Evolutionary conservation across 2,329 filamentous ascomycete genomes (phyloP).

Genomic region (Claviceps spartinae): DNA sequence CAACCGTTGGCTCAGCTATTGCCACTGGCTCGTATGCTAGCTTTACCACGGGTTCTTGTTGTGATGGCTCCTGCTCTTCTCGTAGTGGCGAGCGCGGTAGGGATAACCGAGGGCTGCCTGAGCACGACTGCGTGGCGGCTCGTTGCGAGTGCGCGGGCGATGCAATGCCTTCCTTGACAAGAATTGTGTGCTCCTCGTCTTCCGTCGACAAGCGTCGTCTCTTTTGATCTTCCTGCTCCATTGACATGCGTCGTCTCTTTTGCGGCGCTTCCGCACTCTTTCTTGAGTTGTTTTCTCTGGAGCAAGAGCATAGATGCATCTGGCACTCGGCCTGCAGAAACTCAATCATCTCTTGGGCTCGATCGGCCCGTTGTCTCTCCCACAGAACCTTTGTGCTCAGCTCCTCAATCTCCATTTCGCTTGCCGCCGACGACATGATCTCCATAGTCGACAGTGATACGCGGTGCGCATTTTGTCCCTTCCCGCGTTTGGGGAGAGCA

Average conservation of each 20-base stretch:
- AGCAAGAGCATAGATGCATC: conserved; percentile 52
- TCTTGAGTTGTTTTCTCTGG: conserved; percentile 19
- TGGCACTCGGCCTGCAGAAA: conserved; percentile 65
- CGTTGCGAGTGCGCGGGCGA: conserved; percentile 16
- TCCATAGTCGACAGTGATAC: conserved; percentile 34
- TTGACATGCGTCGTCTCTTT: conserved; percentile 9
- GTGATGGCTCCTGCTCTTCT: neutral
- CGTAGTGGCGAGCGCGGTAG: neutral
- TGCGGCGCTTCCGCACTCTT: conserved; percentile 9
- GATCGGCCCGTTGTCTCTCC: conserved; percentile 50
- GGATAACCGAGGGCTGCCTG: neutral
- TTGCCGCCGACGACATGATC: conserved; percentile 40
- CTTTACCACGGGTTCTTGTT: neutral
- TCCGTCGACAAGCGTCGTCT: neutral
- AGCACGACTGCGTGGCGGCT: conserved; percentile 3
- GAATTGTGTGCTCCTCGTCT: conserved; percentile 18
- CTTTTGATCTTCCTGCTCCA: neutral
- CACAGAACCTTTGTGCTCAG: conserved; percentile 38
- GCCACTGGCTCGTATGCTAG: neutral
- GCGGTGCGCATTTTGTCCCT: conserved; percentile 27
- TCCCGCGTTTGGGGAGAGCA: conserved; percentile 11
- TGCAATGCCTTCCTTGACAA: conserved; percentile 16
- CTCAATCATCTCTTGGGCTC: conserved; percentile 59
- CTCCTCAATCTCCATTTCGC: conserved; percentile 46
- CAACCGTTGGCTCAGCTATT: neutral